Evolutionary conservation across 164 flowering plant genomes (phyloP).

Genomic region (Magnolia sinica): DNA sequence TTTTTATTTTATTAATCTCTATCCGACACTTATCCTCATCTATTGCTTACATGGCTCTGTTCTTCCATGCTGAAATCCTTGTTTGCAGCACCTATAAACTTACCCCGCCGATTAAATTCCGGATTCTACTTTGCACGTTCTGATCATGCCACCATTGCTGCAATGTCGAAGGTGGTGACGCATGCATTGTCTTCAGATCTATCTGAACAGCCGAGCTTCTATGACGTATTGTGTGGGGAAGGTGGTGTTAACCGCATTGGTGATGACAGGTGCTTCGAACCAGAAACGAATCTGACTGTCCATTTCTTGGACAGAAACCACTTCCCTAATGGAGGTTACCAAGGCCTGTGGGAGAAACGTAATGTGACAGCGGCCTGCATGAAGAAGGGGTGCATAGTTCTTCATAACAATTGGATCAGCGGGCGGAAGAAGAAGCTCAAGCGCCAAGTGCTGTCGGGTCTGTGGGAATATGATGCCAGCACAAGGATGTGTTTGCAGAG

Average conservation of each 20-base stretch:
- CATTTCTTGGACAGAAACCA: slow-evolving; percentile 76
- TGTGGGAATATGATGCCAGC: slow-evolving; percentile 75
- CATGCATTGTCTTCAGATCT: slow-evolving; percentile 75
- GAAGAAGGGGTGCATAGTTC: slow-evolving; percentile 59
- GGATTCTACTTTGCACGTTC: slow-evolving; percentile 91
- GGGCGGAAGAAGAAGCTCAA: slow-evolving; percentile 76
- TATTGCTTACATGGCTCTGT: background rate
- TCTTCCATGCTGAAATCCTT: background rate
- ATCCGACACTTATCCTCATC: background rate
- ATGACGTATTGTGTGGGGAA: slow-evolving; percentile 83
- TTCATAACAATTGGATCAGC: slow-evolving; percentile 92
- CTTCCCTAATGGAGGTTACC: slow-evolving; percentile 95
- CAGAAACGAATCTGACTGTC: slow-evolving; percentile 67
- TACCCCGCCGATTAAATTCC: slow-evolving; percentile 86
- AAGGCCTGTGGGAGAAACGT: slow-evolving; percentile 59
- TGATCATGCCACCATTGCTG: slow-evolving; percentile 62
- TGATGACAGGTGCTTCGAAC: slow-evolving; percentile 67
- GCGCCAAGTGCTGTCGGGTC: slow-evolving; percentile 69
- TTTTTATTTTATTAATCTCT: too few relatives aligned
- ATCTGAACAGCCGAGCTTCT: slow-evolving; percentile 98
- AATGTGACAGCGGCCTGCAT: slow-evolving; percentile 53
- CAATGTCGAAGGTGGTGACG: slow-evolving; percentile 82
- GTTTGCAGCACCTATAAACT: slow-evolving; percentile 68
- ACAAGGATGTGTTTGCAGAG: slow-evolving; percentile 69
- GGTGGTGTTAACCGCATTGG: slow-evolving; percentile 68